Conservation (phyloP, 176 grass and related monocot genomes). For the Rhynchospora breviuscula region DNA sequence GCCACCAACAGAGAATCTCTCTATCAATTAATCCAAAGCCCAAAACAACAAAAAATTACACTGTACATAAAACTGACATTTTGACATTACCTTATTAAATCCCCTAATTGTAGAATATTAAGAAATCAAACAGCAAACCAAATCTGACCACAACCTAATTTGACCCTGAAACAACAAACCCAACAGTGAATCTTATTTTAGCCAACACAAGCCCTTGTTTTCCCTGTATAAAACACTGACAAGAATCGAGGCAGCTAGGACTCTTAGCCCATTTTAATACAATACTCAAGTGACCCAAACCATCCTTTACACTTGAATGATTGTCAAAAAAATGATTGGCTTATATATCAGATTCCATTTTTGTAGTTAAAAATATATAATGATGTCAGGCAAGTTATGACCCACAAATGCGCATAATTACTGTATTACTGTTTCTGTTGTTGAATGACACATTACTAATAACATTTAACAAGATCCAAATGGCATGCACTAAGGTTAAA, state of each 20-base stretch:
- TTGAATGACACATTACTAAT: not conserved
- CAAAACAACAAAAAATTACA: not conserved
- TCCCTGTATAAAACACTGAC: not conserved
- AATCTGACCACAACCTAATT: not conserved
- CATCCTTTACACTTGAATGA: not conserved
- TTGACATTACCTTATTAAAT: not conserved
- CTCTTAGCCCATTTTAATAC: not conserved
- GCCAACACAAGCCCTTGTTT: not conserved
- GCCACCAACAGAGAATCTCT: not conserved
- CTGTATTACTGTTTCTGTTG: not conserved
- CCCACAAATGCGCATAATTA: not conserved
- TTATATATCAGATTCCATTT: not conserved
- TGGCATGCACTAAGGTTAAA: not conserved
- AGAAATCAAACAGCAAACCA: not conserved
- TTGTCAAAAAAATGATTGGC: not conserved
- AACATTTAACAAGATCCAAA: not conserved
- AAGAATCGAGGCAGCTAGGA: not conserved
- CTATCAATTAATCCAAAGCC: not conserved
- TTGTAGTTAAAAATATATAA: not conserved
- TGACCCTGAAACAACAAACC: not conserved
- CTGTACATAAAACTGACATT: not conserved
- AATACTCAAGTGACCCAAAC: not conserved
- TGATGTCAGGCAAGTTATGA: not conserved
- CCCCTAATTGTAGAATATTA: not conserved
- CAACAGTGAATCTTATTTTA: not conserved